phyloP scores from a whole-genome alignment of 2,329 filamentous ascomycete species.

The Apiospora saccharicola region DNA sequence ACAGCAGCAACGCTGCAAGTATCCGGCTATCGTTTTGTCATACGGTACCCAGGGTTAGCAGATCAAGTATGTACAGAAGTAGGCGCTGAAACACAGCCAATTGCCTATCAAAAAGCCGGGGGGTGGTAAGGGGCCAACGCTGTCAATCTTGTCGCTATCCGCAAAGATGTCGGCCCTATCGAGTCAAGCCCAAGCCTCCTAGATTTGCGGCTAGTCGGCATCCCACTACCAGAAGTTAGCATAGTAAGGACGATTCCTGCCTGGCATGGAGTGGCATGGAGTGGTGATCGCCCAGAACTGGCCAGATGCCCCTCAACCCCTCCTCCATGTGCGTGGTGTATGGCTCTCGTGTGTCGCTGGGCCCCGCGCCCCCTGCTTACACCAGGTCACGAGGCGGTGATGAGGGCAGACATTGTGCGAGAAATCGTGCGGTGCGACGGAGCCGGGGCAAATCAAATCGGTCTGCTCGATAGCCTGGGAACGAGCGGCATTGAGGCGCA shows the following conservation, averaged over 20 bases:
- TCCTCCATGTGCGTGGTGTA: conserved; percentile 9
- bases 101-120: conserved; percentile 13
- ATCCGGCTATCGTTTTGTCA: conserved; percentile 14
- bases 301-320: conserved; percentile 15
- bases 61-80: not conserved
- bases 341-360: conserved; percentile 8
- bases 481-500: conserved; percentile 19
- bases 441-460: conserved; percentile 3
- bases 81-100: conserved; percentile 19
- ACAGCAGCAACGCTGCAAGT: conserved; percentile 1
- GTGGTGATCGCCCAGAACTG: conserved; percentile 10
- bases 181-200: conserved; percentile 11
- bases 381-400: conserved; percentile 15
- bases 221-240: conserved; percentile 5
- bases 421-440: conserved; percentile 15
- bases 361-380: conserved; percentile 17
- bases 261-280: not conserved
- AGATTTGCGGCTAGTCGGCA: conserved; percentile 23
- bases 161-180: conserved; percentile 14
- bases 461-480: conserved; percentile 3
- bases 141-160: conserved; percentile 17
- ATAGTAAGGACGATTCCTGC: conserved; percentile 20
- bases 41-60: not conserved
- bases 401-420: conserved; percentile 16
- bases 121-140: conserved; percentile 2